Percentiles rank a stretch among this genome's conserved stretches.
phyloP scores from a whole-genome alignment of 768 basidiomycete species.

The Agaricus sinodeliciosus region DNA sequence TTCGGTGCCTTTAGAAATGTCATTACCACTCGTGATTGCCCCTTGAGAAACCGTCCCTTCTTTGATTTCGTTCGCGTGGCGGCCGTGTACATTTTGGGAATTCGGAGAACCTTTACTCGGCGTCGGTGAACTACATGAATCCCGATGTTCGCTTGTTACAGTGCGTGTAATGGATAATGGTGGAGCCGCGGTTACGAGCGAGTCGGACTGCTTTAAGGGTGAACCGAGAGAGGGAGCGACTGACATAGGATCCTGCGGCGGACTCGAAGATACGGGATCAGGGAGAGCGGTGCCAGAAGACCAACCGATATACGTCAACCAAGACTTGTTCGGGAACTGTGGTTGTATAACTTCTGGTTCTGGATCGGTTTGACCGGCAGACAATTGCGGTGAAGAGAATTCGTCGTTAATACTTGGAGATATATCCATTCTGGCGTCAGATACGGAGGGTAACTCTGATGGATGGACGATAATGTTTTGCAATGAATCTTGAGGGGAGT shows the following conservation, averaged over 20 bases:
- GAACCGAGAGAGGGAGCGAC: background rate
- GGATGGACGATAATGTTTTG: constrained; percentile 3
- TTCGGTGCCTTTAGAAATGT: constrained; percentile 4
- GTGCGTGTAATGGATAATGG: background rate
- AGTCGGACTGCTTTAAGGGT: constrained; percentile 7
- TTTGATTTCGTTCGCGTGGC: constrained; percentile 6
- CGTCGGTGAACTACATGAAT: background rate
- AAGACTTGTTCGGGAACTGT: background rate
- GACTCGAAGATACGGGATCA: constrained; percentile 2
- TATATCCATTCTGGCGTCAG: background rate
- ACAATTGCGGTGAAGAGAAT: background rate
- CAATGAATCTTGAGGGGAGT: constrained; percentile 8
- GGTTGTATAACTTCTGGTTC: background rate
- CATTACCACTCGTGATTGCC: background rate
- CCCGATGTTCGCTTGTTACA: background rate
- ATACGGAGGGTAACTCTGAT: background rate
- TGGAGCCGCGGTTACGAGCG: background rate
- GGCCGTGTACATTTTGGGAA: background rate
- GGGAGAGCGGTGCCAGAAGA: background rate
- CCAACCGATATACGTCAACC: constrained; percentile 8
- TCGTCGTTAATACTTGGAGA: background rate
- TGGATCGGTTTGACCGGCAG: background rate
- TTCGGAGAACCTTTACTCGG: constrained; percentile 2
- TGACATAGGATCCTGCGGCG: constrained; percentile 3
- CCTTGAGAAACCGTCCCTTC: background rate